These are phyloP conservation scores for Nasturtium officinale DNA, from an alignment of 345 rosid genomes.

Conservation along the genomic window DNA sequence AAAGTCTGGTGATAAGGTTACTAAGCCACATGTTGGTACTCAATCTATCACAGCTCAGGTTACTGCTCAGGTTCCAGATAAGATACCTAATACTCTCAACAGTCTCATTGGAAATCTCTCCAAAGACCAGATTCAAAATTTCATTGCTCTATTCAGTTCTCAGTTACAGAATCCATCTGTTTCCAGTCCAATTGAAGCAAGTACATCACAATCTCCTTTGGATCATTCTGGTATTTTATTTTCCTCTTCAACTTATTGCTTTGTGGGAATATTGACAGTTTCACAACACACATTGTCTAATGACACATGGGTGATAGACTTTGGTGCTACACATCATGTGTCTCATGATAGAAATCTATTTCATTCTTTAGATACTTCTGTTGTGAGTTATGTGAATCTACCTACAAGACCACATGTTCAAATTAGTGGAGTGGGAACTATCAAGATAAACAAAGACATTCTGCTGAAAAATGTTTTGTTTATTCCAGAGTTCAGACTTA, in stretches of 20 bases:
- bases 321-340: background rate
- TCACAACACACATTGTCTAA: background rate
- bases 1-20: background rate
- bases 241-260: background rate
- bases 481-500: background rate
- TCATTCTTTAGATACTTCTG: rapidly evolving
- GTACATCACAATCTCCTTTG: too few species aligned
- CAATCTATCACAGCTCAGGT: background rate
- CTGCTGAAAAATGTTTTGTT: too few species aligned
- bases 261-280: background rate
- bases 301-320: background rate
- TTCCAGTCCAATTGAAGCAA: background rate
- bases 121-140: background rate
- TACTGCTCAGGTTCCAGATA: too few species aligned
- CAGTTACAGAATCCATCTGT: background rate
- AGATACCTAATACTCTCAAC: too few species aligned
- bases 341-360: background rate
- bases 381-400: background rate
- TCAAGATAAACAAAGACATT: background rate
- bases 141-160: background rate
- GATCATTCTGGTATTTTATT: background rate
- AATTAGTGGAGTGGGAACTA: too few species aligned
- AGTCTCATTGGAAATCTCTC: background rate
- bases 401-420: background rate
- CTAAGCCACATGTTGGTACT: background rate